phyloP scores from a whole-genome alignment of 2,329 filamentous ascomycete species.

The Alternaria hordeiaustralica region DNA sequence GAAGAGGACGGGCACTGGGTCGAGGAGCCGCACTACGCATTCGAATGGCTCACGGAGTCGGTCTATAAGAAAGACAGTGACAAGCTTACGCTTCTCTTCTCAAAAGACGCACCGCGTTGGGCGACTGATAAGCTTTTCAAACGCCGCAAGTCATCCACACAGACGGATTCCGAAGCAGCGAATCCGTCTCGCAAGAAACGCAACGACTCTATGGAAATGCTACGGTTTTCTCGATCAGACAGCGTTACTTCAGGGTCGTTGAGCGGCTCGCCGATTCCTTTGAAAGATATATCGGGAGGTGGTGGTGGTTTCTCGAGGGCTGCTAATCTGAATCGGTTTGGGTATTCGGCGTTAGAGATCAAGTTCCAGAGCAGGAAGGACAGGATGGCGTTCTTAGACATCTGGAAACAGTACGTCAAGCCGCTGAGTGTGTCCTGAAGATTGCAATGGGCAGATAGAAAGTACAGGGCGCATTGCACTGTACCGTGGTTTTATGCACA shows the following conservation, averaged over 20 bases:
- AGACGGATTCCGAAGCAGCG: not conserved
- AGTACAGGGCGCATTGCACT: not conserved
- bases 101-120: constrained; percentile 37
- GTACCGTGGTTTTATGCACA: not conserved
- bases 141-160: constrained; percentile 26
- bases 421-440: constrained; percentile 10
- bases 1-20: constrained; percentile 43
- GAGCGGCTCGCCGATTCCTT: constrained; percentile 17
- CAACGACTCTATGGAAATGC: constrained; percentile 16
- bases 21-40: constrained; percentile 42
- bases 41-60: constrained; percentile 38
- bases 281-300: constrained; percentile 13
- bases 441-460: not conserved
- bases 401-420: constrained; percentile 37
- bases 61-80: constrained; percentile 31
- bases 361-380: constrained; percentile 36
- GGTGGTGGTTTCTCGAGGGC: not conserved
- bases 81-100: constrained; percentile 34
- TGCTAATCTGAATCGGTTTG: constrained; percentile 34
- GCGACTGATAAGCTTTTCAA: constrained; percentile 33
- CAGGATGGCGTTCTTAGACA: constrained; percentile 32
- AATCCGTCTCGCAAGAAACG: constrained; percentile 10
- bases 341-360: constrained; percentile 37
- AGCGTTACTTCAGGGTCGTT: constrained; percentile 23
- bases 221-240: constrained; percentile 9